Evolutionary conservation across 2,329 filamentous ascomycete genomes (phyloP), one percentile per base, ranked within the genome.

Genomic region (Aureobasidium mangrovei): DNA sequence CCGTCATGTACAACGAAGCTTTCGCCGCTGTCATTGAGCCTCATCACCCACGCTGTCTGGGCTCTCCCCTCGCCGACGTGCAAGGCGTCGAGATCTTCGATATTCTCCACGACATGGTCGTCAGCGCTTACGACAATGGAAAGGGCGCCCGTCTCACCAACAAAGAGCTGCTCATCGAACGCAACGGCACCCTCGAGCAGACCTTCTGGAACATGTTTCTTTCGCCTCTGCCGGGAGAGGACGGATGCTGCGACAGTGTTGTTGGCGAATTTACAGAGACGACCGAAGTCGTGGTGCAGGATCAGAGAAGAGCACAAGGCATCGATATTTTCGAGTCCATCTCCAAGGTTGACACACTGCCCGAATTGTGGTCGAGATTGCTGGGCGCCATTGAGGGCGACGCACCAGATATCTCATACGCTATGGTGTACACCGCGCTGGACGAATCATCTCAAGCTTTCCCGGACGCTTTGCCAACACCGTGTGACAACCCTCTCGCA

Each of bases 151-250:
- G 56, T 10, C 59, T 62, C 3, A 46, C 59, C 6, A 36, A 57
- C 10, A 52, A 62, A 18, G 60, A 59, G 7, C 45, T 66, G 10
- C 44, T 59, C 4, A 58, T 67, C 39, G 53, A 58, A 7, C 57
- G 65, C 8, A 56, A 61, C 31, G 64, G 63, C 8, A 63, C 59
- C 24, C 27, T 60, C 4, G 65, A 67, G 47, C 62, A 67, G 52
- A 61, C 59, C 2, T 66, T 61, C 52, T 67, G 60, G 57, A 55
- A 62, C 27, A 61, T 62, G 38, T 60, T 59, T 8, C 43, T 65
- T 10, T 46, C 65, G 3, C 65, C 65, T 0, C 45, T 64, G 9
- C 60, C 59, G 8, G 40, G 40, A 29, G n/a, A 18, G 8, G 49
- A 58, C 28, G 57, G 57, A 7, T 49, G 47, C 28, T 46, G 44